Evolutionary conservation across 768 basidiomycete species (phyloP).

Genomic region (Gloeopeniophorella convolvens): DNA sequence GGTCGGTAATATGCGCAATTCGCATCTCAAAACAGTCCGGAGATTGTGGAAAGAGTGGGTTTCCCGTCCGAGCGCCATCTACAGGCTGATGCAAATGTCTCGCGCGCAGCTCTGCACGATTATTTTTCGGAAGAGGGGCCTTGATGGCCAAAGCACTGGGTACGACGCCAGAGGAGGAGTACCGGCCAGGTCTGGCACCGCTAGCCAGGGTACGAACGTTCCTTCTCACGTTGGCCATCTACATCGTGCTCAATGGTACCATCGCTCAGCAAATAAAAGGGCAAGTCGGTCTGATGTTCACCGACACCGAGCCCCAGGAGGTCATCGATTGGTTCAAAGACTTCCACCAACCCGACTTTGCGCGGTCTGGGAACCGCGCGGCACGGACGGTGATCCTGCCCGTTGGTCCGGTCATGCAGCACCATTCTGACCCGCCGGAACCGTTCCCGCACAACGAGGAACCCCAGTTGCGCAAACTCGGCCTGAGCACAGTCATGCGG

Average conservation of each 20-base stretch:
- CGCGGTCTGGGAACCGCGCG: constrained; percentile 79
- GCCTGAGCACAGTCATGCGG: constrained; percentile 76
- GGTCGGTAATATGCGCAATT: constrained; percentile 92
- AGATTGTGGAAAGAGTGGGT: constrained; percentile 88
- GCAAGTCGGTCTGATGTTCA: constrained; percentile 90
- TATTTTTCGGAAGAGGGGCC: constrained; percentile 80
- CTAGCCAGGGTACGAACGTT: constrained; percentile 59
- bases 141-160: constrained; percentile 98
- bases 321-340: constrained; percentile 92
- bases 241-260: not conserved
- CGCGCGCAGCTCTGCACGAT: constrained; percentile 63
- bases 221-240: not conserved
- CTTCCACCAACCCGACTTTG: constrained; percentile 87
- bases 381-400: constrained; percentile 69
- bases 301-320: constrained; percentile 82
- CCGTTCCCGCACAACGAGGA: constrained; percentile 98
- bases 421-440: constrained; percentile 72
- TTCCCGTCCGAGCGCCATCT: not conserved
- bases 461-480: constrained; percentile 89
- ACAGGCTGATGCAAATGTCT: constrained; percentile 12
- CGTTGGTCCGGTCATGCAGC: constrained; percentile 77
- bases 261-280: constrained; percentile 79
- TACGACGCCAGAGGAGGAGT: constrained; percentile 79
- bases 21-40: constrained; percentile 89
- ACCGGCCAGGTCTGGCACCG: constrained; percentile 67